Percentiles rank a stretch among this genome's conserved stretches.
Conservation (phyloP, 2,329 filamentous ascomycete species). For the Clonostachys byssicola region DNA sequence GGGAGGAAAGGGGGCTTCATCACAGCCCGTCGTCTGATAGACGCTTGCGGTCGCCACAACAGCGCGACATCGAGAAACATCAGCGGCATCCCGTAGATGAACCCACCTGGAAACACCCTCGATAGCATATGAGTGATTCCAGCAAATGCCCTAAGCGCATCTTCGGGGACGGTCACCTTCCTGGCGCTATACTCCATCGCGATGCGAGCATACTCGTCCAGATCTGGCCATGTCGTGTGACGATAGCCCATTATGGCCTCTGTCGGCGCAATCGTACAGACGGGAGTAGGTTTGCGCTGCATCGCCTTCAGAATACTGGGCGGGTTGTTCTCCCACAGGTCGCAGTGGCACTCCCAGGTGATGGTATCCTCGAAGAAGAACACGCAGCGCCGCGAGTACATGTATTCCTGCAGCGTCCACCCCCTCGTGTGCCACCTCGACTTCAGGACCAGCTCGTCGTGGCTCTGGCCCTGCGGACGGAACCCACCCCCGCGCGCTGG, state of each 20-base stretch:
- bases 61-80: slow-evolving; percentile 39
- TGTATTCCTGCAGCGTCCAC: slow-evolving; percentile 37
- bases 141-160: slow-evolving; percentile 34
- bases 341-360: slow-evolving; percentile 41
- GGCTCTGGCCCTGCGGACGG: slow-evolving; percentile 12
- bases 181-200: slow-evolving; percentile 36
- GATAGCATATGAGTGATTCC: slow-evolving; percentile 37
- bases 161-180: slow-evolving; percentile 30
- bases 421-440: slow-evolving; percentile 33
- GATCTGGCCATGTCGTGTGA: slow-evolving; percentile 37
- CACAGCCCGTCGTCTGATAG: slow-evolving; percentile 30
- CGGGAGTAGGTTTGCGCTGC: slow-evolving; percentile 8
- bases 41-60: slow-evolving; percentile 37
- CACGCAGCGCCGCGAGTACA: slow-evolving; percentile 35
- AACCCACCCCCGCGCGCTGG: background rate
- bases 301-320: slow-evolving; percentile 21
- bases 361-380: slow-evolving; percentile 37
- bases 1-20: slow-evolving; percentile 31
- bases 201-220: slow-evolving; percentile 38
- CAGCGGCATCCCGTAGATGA: slow-evolving; percentile 39
- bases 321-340: slow-evolving; percentile 30
- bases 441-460: slow-evolving; percentile 29
- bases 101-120: slow-evolving; percentile 32
- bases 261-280: slow-evolving; percentile 1
- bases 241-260: slow-evolving; percentile 27